Percentiles rank a stretch among this genome's conserved stretches.
These are phyloP conservation scores for Pythium periplocum DNA, from an alignment of 352 stramenopile genomes.

Conservation along the genomic window DNA sequence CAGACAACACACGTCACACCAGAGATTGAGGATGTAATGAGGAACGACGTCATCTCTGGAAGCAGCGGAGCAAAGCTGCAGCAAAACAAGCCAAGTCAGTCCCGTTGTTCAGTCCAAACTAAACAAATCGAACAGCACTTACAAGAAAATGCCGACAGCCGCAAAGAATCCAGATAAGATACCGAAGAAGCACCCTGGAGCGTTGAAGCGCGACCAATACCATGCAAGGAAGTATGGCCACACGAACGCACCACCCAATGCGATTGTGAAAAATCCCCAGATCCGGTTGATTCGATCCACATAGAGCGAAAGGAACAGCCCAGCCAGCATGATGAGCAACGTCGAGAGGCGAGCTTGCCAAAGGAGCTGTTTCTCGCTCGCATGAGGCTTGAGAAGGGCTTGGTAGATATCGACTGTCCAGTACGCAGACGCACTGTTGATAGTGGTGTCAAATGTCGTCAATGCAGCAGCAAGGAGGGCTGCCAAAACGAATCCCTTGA, in stretches of 20 bases:
- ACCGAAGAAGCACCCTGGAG: conserved; percentile 47
- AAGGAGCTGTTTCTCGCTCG: conserved; percentile 47
- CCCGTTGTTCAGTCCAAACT: no score
- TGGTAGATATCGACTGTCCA: conserved; percentile 84
- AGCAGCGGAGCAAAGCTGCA: conserved; percentile 45
- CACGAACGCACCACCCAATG: conserved; percentile 55
- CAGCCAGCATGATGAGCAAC: conserved; percentile 48
- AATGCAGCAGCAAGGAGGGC: conserved; percentile 65
- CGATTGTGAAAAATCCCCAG: conserved; percentile 80
- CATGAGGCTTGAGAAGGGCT: conserved; percentile 52
- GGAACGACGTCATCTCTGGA: conserved; percentile 45
- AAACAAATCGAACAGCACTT: conserved; percentile 14
- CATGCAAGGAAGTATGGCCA: conserved; percentile 78
- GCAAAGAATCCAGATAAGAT: conserved; percentile 48
- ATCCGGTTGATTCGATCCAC: conserved; percentile 76
- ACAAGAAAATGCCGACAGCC: conserved; percentile 63
- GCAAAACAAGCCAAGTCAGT: conserved; percentile 1
- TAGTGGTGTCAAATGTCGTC: conserved; percentile 77
- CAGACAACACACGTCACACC: conserved; percentile 31
- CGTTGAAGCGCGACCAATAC: conserved; percentile 80
- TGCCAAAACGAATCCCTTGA: conserved; percentile 65
- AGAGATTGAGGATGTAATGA: conserved; percentile 59
- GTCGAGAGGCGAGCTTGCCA: conserved; percentile 64
- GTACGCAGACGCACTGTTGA: conserved; percentile 75
- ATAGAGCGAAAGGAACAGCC: conserved; percentile 55